phyloP scores from a whole-genome alignment of 169 alveolate species.

The Eimeria zaria region DNA sequence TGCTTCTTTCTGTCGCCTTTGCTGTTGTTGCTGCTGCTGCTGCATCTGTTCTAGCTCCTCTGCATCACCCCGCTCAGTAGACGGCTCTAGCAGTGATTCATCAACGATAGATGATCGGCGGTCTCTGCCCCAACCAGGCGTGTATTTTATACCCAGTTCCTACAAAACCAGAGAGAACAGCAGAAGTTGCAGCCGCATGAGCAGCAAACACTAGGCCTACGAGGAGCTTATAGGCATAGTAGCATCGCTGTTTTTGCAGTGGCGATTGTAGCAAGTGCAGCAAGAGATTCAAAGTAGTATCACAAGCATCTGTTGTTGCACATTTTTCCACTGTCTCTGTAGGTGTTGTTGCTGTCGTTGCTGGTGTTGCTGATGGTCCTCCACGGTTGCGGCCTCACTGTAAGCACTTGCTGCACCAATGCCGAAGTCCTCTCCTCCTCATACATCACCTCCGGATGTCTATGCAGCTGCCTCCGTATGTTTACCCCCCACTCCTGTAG shows the following conservation, averaged over 20 bases:
- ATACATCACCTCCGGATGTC: constrained; percentile 79
- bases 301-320: constrained; percentile 9
- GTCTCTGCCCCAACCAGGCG: constrained; percentile 82
- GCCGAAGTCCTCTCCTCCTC: constrained; percentile 81
- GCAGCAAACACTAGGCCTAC: neutral
- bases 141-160: constrained; percentile 57
- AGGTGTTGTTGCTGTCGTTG: neutral
- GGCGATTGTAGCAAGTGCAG: neutral
- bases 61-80: constrained; percentile 41
- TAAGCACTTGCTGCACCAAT: constrained; percentile 74
- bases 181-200: neutral
- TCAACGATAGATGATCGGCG: constrained; percentile 40
- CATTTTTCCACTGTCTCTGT: neutral
- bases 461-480: constrained; percentile 81
- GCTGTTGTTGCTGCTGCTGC: constrained; percentile 49
- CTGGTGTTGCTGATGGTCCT: too few relatives aligned
- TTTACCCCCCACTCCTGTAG: constrained; percentile 48
- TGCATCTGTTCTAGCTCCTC: constrained; percentile 51
- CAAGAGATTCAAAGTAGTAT: neutral
- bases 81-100: constrained; percentile 21
- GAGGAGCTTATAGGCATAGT: neutral
- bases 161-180: constrained; percentile 34
- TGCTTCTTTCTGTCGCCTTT: neutral
- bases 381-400: constrained; percentile 24
- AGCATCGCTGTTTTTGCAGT: neutral